Conservation (phyloP, 805 yeast species). For the Brettanomyces custersianus region DNA sequence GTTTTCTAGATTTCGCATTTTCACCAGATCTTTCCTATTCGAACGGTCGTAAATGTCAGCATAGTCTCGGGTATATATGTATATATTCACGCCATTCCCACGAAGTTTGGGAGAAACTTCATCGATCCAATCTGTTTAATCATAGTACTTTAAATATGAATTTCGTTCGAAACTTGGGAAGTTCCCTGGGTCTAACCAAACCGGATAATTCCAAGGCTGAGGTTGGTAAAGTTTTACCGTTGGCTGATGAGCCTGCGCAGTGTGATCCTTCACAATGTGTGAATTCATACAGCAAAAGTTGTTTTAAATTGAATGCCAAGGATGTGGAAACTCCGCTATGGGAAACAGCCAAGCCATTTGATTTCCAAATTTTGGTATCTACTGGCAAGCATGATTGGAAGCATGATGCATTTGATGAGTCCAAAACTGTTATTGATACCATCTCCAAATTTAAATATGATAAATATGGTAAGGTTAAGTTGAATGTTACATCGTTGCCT, state of each 20-base stretch:
- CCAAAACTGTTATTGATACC: constrained; percentile 23
- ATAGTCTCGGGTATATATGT: too few species aligned
- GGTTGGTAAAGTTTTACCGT: constrained; percentile 28
- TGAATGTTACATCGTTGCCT: constrained; percentile 15
- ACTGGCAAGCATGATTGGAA: constrained; percentile 84
- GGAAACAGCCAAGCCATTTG: constrained; percentile 63
- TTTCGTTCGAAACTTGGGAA: neutral
- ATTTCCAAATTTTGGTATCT: constrained; percentile 68
- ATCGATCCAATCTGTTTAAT: too few species aligned
- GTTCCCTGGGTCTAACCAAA: neutral
- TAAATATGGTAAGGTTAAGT: constrained; percentile 15
- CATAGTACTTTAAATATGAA: too few species aligned
- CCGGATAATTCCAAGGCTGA: constrained; percentile 17
- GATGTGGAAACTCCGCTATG: constrained; percentile 37
- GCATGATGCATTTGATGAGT: constrained; percentile 49
- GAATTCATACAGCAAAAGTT: constrained; percentile 13
- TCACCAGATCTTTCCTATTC: too few species aligned
- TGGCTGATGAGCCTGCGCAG: constrained; percentile 42
- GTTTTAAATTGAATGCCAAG: constrained; percentile 29
- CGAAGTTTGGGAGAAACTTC: too few species aligned
- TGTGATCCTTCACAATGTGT: constrained; percentile 45
- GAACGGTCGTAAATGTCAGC: too few species aligned
- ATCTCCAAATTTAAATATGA: constrained; percentile 17
- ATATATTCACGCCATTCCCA: too few species aligned
- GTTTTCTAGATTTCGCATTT: too few species aligned